Conservation (phyloP, 345 rosid genomes). For the Hevea brasiliensis region DNA sequence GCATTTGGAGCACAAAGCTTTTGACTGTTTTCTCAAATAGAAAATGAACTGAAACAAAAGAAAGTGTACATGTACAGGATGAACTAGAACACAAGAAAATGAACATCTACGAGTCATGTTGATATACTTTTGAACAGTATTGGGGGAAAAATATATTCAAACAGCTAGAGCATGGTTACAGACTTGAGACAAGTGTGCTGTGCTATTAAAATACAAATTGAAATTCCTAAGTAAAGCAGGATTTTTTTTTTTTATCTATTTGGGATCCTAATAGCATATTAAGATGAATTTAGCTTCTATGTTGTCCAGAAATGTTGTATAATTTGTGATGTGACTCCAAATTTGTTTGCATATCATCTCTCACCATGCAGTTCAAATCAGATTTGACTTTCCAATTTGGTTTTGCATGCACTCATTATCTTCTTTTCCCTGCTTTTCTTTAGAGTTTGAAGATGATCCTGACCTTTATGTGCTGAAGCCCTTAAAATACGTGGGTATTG, state of each 20-base stretch:
- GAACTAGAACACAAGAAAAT: neutral
- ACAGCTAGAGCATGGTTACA: neutral
- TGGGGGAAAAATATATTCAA: neutral
- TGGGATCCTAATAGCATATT: neutral
- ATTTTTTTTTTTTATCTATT: neutral
- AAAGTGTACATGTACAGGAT: neutral
- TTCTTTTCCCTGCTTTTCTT: neutral
- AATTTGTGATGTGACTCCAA: neutral
- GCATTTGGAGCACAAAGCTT: neutral
- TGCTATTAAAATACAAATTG: neutral
- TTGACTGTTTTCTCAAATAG: neutral
- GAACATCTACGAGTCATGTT: neutral
- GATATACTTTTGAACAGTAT: neutral
- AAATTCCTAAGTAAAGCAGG: neutral
- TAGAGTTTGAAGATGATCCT: constrained; percentile 92
- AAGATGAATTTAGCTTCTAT: neutral
- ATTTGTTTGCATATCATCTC: neutral
- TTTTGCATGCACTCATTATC: neutral
- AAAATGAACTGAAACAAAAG: neutral
- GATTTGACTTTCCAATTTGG: neutral
- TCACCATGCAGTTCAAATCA: neutral
- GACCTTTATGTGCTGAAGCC: constrained; percentile 79
- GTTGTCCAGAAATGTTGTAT: neutral
- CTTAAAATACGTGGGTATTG: constrained; percentile 68
- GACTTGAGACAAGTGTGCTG: neutral